Evolutionary conservation across 805 yeast genomes (phyloP).

Genomic region (Phaffomyces opuntiae): DNA sequence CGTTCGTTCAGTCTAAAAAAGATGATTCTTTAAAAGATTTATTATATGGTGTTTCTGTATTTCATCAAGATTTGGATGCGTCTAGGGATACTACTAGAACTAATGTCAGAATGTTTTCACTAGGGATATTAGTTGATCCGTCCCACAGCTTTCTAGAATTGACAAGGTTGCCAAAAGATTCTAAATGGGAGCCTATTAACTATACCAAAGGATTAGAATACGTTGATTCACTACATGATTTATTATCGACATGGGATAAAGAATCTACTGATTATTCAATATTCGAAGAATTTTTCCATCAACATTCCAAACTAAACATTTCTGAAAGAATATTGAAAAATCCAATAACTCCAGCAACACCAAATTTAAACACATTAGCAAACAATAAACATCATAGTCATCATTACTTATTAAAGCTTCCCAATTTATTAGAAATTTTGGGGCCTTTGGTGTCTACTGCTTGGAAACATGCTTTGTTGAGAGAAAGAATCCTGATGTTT

Average conservation of each 20-base stretch:
- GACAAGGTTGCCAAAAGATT: slow-evolving; percentile 4
- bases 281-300: slow-evolving; percentile 22
- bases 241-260: slow-evolving; percentile 19
- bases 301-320: slow-evolving; percentile 11
- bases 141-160: slow-evolving; percentile 11
- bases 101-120: slow-evolving; percentile 52
- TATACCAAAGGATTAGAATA: slow-evolving; percentile 40
- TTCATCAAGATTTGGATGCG: slow-evolving; percentile 34
- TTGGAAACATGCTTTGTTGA: slow-evolving; percentile 55
- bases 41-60: slow-evolving; percentile 46
- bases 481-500: slow-evolving; percentile 49
- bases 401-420: slow-evolving; percentile 42
- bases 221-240: slow-evolving; percentile 26
- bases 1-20: slow-evolving; percentile 35
- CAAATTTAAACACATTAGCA: background rate
- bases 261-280: slow-evolving; percentile 13
- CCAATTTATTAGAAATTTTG: slow-evolving; percentile 38
- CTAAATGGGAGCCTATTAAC: slow-evolving; percentile 34
- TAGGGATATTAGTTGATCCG: slow-evolving; percentile 54
- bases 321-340: slow-evolving; percentile 7
- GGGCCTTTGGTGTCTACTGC: slow-evolving; percentile 63
- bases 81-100: slow-evolving; percentile 36
- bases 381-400: slow-evolving; percentile 16
- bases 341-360: slow-evolving; percentile 13
- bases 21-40: slow-evolving; percentile 16